Base-by-base conservation (phyloP, 495 filamentous ascomycete species). In the Aspergillus cavernicola region DNA sequence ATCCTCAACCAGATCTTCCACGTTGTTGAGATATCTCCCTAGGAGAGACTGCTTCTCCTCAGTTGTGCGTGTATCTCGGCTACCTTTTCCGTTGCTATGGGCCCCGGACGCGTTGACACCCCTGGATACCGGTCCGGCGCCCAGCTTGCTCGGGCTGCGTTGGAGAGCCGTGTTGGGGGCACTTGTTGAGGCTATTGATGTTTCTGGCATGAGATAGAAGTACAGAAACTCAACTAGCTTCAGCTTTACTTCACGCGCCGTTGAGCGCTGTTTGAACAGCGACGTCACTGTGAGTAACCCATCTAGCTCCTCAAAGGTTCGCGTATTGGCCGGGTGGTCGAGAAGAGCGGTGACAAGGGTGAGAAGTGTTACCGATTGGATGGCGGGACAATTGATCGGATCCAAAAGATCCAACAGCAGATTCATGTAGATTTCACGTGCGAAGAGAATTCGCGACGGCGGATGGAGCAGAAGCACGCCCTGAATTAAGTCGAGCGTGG, bases 181-280 rank as follows among this genome's bases (percentile, higher is more conserved):
- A 31, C 42, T 78, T 63, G 61, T 35, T 12, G 62, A 57, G 0
- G 77, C 73, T 16, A 79, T 78, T 1, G 87, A 83, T 1, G 80
- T 83, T 69, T 97, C 93, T 24, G 92, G 90, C 85, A 97, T 96
- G 42, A 98, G 83, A 68, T 97, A 98, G 70, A 97, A 97, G 71
- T 97, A 96, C 5, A 98, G 72, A 66, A 98, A 97, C 64, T 98
- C 93, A 52, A 96, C 85, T 9, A 95, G 80, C 61, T 92, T 90
- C 58, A 96, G 81, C 68, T 95, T 96, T 51, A 98, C 92, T 56
- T 92, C 89, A 49, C 89, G 80, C 12, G 82, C 81, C 4, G 91
- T 96, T 58, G 82, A 79, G 31, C 88, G 83, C 54, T 80, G 83
- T 67, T 95, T 95, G 79, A 97, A 97, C 6, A 97, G 78, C 7